Conservation (phyloP, 768 basidiomycete species). For the Leccinellum luteum region DNA sequence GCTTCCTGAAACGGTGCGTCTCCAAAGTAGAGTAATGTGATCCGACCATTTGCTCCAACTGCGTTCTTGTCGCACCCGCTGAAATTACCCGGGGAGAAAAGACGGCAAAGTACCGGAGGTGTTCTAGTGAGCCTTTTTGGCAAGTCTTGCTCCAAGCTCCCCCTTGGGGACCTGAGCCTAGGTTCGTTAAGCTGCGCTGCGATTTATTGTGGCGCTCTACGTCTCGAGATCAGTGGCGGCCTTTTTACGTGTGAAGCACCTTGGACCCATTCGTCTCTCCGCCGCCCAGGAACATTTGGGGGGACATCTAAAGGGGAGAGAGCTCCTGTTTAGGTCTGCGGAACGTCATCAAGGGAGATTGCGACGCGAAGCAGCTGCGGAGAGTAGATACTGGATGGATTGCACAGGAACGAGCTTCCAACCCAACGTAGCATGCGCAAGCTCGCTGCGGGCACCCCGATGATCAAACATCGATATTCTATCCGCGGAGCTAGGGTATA, state of each 20-base stretch:
- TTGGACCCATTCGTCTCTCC: background rate
- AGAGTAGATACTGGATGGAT: background rate
- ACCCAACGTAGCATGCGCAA: constrained; percentile 2
- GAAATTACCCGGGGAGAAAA: background rate
- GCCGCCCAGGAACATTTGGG: too few species aligned
- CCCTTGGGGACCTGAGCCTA: background rate
- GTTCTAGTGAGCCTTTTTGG: background rate
- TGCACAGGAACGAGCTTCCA: constrained; percentile 5
- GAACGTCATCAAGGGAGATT: background rate
- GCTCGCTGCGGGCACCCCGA: background rate
- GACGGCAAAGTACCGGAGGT: background rate
- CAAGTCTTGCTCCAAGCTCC: background rate
- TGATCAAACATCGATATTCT: constrained; percentile 5
- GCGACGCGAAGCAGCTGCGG: background rate
- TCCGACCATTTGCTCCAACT: background rate
- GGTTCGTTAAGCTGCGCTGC: background rate
- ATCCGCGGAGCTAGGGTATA: constrained; percentile 12
- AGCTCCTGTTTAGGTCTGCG: background rate
- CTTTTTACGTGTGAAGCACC: background rate
- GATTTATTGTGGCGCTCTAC: background rate
- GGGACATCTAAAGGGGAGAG: background rate
- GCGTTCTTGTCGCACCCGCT: background rate
- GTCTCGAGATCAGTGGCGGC: background rate
- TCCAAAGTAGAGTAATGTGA: background rate
- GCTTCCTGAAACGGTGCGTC: background rate